phyloP scores from a whole-genome alignment of 2,329 filamentous ascomycete genomes.

The Septoria petroselini region DNA sequence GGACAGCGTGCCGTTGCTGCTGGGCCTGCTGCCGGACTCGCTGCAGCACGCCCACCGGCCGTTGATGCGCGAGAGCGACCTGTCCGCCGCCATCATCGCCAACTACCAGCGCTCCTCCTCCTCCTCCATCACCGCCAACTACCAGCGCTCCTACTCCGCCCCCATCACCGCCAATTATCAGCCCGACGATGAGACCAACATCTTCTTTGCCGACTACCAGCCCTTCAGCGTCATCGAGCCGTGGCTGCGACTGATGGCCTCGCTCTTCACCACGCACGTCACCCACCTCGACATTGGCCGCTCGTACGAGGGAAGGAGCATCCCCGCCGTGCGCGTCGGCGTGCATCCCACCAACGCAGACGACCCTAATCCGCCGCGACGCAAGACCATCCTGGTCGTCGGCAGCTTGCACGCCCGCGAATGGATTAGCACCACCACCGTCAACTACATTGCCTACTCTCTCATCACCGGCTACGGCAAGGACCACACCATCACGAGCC shows the following conservation, averaged over 20 bases:
- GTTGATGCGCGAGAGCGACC: slow-evolving; percentile 67
- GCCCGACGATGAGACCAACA: slow-evolving; percentile 48
- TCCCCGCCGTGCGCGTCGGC: slow-evolving; percentile 76
- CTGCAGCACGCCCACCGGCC: slow-evolving; percentile 69
- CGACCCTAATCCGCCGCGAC: slow-evolving; percentile 47
- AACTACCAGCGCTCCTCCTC: slow-evolving; percentile 56
- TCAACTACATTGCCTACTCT: slow-evolving; percentile 86
- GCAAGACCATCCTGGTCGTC: slow-evolving; percentile 76
- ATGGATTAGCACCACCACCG: slow-evolving; percentile 92
- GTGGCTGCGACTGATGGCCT: slow-evolving; percentile 87
- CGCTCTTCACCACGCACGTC: slow-evolving; percentile 83
- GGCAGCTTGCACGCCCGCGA: slow-evolving; percentile 91
- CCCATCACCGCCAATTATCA: slow-evolving; percentile 71
- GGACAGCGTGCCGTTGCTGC: slow-evolving; percentile 72
- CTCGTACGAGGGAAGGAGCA: slow-evolving; percentile 84
- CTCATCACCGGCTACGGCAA: slow-evolving; percentile 81
- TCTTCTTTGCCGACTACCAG: slow-evolving; percentile 93
- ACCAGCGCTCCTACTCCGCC: no score
- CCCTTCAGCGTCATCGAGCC: slow-evolving; percentile 77
- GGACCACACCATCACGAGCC: slow-evolving; percentile 64
- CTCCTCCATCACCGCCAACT: no score
- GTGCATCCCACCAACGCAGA: slow-evolving; percentile 52
- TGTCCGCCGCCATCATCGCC: slow-evolving; percentile 72
- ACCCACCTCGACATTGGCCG: slow-evolving; percentile 71
- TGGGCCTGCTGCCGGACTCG: slow-evolving; percentile 72